Percentiles rank a stretch among this genome's conserved stretches.
Conservation (phyloP, 352 stramenopile species). For the Blastocystis hominis region DNA sequence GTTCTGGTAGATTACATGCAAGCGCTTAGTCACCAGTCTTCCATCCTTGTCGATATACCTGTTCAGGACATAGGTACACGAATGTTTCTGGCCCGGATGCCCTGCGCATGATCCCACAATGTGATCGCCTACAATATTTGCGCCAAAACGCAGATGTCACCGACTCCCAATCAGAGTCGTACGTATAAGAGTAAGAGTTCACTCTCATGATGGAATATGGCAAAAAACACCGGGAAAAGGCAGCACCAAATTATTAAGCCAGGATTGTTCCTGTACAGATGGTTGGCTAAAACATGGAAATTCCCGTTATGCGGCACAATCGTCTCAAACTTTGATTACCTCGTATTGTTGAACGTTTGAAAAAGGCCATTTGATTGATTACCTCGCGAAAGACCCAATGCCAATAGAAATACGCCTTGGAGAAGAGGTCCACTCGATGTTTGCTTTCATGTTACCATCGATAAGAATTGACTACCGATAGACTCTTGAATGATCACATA, state of each 20-base stretch:
- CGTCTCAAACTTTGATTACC: too few relatives aligned
- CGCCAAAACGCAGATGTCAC: slow-evolving; percentile 50
- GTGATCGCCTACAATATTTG: slow-evolving; percentile 29
- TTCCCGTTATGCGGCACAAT: too few relatives aligned
- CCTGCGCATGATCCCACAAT: background rate
- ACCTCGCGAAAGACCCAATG: too few relatives aligned
- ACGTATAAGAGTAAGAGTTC: slow-evolving; percentile 40
- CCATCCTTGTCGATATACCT: slow-evolving; percentile 8
- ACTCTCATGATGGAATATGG: slow-evolving; percentile 43
- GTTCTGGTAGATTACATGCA: slow-evolving; percentile 43
- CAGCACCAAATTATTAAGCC: background rate
- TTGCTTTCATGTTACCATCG: too few relatives aligned
- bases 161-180: slow-evolving; percentile 10
- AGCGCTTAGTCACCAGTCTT: slow-evolving; percentile 32
- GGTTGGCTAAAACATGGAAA: too few relatives aligned
- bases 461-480: too few relatives aligned
- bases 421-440: too few relatives aligned
- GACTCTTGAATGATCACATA: too few relatives aligned
- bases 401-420: too few relatives aligned
- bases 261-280: too few relatives aligned
- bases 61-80: slow-evolving; percentile 44
- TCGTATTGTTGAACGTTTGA: too few relatives aligned
- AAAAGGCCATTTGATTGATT: too few relatives aligned
- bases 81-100: background rate
- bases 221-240: background rate